Evolutionary conservation across 352 stramenopile species (phyloP).

Genomic region (Peronospora tabacina): DNA sequence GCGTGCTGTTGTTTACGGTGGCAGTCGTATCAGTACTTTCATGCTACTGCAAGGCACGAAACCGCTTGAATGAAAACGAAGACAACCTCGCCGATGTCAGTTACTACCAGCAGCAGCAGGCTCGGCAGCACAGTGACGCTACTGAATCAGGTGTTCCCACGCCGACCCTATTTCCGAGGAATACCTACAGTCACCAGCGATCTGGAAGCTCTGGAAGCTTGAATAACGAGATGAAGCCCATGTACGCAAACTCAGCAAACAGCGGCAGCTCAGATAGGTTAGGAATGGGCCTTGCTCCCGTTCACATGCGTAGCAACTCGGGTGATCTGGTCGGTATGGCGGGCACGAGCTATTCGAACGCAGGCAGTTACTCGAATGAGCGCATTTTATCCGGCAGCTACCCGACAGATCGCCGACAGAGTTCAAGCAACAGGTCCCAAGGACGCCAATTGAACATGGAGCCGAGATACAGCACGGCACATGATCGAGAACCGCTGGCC

Average conservation of each 20-base stretch:
- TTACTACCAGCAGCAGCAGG: constrained; percentile 37
- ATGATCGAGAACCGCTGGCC: constrained; percentile 24
- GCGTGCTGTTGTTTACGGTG: constrained; percentile 41
- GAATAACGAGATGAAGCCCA: constrained; percentile 23
- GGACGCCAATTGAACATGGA: constrained; percentile 24
- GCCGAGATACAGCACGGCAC: constrained; percentile 16
- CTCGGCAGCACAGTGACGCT: constrained; percentile 9
- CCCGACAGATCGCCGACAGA: constrained; percentile 21
- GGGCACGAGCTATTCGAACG: constrained; percentile 13
- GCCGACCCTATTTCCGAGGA: constrained; percentile 13
- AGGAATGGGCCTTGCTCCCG: constrained; percentile 23
- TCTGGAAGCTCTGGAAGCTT: constrained; percentile 19
- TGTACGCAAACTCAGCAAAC: constrained; percentile 26
- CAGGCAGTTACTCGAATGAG: constrained; percentile 2
- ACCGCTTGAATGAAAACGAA: constrained; percentile 44
- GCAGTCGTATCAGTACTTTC: constrained; percentile 43
- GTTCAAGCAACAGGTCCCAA: constrained; percentile 16
- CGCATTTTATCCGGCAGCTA: constrained; percentile 24
- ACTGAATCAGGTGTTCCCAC: constrained; percentile 13
- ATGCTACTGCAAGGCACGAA: constrained; percentile 50
- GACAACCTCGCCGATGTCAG: constrained; percentile 31
- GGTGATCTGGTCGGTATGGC: constrained; percentile 21
- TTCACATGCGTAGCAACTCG: constrained; percentile 23
- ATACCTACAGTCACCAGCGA: constrained; percentile 5
- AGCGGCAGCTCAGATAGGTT: constrained; percentile 23